Percentiles rank a stretch among this genome's conserved stretches.
phyloP scores from a whole-genome alignment of 768 basidiomycete species.

The Agaricus blazei region DNA sequence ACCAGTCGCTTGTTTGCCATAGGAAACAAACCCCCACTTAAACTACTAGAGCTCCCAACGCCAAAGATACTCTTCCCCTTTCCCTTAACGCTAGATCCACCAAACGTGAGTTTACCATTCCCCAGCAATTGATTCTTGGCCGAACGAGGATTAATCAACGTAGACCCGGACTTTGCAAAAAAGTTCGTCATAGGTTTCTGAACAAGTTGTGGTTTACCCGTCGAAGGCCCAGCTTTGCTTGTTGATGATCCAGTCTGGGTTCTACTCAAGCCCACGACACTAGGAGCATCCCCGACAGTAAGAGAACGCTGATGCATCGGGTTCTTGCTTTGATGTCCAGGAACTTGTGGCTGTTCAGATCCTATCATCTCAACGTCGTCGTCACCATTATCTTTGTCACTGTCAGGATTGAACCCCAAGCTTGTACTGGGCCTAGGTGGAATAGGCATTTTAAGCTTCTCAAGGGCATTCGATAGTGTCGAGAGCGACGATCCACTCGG shows the following conservation, averaged over 20 bases:
- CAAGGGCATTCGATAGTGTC: conserved; percentile 61
- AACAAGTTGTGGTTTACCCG: conserved; percentile 15
- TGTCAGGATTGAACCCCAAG: conserved; percentile 54
- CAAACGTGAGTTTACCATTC: conserved; percentile 2
- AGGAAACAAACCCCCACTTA: neutral
- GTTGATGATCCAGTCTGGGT: neutral
- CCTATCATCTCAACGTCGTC: conserved; percentile 18
- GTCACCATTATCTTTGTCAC: conserved; percentile 17
- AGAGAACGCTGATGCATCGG: conserved; percentile 16
- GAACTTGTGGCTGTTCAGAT: conserved; percentile 11
- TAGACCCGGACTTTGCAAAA: conserved; percentile 11
- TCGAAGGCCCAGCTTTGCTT: conserved; percentile 9
- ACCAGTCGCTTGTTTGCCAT: conserved; percentile 16
- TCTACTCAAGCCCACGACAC: conserved; percentile 9
- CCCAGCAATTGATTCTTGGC: conserved; percentile 4
- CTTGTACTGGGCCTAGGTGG: conserved; percentile 66
- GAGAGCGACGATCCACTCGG: conserved; percentile 44
- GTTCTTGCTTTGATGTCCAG: conserved; percentile 17
- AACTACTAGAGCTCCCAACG: conserved; percentile 22
- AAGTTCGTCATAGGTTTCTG: conserved; percentile 26
- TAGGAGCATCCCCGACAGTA: conserved; percentile 15
- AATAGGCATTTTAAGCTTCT: conserved; percentile 63
- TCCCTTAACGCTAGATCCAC: conserved; percentile 8
- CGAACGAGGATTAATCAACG: neutral
- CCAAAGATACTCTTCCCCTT: conserved; percentile 21